Conservation (phyloP, 768 basidiomycete species). For the Rhodotorula diobovata region DNA sequence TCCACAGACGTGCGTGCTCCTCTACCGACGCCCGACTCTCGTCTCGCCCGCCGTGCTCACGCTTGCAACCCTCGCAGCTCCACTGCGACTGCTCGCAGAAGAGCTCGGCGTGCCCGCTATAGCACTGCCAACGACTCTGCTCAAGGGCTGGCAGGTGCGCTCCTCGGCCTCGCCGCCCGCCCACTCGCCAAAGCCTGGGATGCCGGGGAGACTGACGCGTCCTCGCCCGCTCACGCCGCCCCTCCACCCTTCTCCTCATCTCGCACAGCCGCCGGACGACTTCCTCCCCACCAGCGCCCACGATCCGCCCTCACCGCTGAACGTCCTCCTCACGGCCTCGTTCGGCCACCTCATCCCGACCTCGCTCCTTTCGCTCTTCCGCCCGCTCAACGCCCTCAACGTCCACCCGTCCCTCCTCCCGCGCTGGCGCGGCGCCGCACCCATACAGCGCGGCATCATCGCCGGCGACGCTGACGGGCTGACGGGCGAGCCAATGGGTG, state of each 20-base stretch:
- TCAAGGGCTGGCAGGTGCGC: slow-evolving; percentile 32
- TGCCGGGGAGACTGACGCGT: neutral
- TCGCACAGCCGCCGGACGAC: neutral
- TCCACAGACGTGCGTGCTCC: slow-evolving; percentile 21
- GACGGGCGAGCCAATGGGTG: slow-evolving; percentile 19
- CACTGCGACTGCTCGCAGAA: slow-evolving; percentile 29
- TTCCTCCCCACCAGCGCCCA: neutral
- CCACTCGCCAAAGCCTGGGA: too few species aligned
- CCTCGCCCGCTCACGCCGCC: neutral
- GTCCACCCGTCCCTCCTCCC: slow-evolving; percentile 43
- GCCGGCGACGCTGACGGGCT: slow-evolving; percentile 29
- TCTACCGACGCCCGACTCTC: too few species aligned
- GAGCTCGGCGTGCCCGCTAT: slow-evolving; percentile 14
- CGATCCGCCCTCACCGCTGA: slow-evolving; percentile 8
- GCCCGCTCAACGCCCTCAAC: slow-evolving; percentile 39
- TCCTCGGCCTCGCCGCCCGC: too few species aligned
- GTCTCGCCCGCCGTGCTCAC: neutral
- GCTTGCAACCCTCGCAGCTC: slow-evolving; percentile 8
- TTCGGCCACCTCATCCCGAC: slow-evolving; percentile 42
- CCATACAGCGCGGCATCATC: slow-evolving; percentile 41
- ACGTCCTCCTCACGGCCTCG: slow-evolving; percentile 42
- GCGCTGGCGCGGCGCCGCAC: slow-evolving; percentile 39
- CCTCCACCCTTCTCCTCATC: too few species aligned
- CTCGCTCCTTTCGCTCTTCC: slow-evolving; percentile 33
- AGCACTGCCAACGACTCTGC: slow-evolving; percentile 17